Evolutionary conservation across 1,284 basidiomycete genomes (phyloP).

Genomic region (Volvariella surrecta): DNA sequence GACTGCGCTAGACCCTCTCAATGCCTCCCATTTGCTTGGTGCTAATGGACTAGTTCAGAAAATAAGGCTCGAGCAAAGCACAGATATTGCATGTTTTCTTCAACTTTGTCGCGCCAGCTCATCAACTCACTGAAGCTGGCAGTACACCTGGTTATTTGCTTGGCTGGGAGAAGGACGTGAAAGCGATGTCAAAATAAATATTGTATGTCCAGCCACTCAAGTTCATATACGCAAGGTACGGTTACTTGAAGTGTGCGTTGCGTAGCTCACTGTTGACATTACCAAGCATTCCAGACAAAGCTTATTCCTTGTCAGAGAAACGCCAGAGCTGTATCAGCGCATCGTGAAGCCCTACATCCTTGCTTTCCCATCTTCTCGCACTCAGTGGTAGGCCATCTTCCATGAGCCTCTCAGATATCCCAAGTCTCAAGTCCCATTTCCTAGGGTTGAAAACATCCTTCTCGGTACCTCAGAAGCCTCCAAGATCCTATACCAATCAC

Average conservation of each 20-base stretch:
- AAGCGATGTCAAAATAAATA: slow-evolving; percentile 50
- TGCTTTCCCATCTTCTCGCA: slow-evolving; percentile 63
- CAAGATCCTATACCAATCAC: slow-evolving; percentile 63
- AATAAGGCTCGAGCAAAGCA: slow-evolving; percentile 25
- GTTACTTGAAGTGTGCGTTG: background rate
- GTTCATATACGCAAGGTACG: slow-evolving; percentile 67
- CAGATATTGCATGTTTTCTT: slow-evolving; percentile 33
- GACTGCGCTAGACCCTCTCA: slow-evolving; percentile 24
- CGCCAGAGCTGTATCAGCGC: slow-evolving; percentile 60
- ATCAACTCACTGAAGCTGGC: background rate
- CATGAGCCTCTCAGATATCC: too few species aligned
- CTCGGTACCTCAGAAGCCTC: slow-evolving; percentile 74
- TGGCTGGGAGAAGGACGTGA: slow-evolving; percentile 31
- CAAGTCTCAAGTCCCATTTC: too few species aligned
- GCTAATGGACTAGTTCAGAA: slow-evolving; percentile 21
- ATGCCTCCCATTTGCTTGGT: slow-evolving; percentile 19
- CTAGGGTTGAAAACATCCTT: slow-evolving; percentile 87
- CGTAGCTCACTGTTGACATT: background rate
- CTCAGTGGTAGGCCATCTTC: too few species aligned
- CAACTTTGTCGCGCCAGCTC: slow-evolving; percentile 8
- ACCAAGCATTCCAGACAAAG: slow-evolving; percentile 74
- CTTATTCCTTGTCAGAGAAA: slow-evolving; percentile 71
- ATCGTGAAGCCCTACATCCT: slow-evolving; percentile 77
- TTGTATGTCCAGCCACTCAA: slow-evolving; percentile 79
- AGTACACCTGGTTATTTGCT: slow-evolving; percentile 40